phyloP scores from a whole-genome alignment of 768 basidiomycete species.

The Hygrocybe punicea region DNA sequence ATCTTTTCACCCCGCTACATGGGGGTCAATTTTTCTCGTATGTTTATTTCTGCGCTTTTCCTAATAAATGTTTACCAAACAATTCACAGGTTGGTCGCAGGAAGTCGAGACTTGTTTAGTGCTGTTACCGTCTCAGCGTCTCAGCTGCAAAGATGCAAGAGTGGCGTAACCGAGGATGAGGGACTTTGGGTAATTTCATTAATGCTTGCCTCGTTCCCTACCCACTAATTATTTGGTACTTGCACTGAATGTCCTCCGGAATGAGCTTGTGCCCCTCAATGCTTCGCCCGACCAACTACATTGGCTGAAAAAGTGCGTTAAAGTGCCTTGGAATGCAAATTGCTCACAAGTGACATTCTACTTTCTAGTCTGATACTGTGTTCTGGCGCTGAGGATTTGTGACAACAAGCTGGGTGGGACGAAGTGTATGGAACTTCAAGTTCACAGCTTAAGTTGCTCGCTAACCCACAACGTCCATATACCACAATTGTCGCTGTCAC shows the following conservation, averaged over 20 bases:
- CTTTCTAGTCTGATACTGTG: constrained; percentile 84
- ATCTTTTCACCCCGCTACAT: no score
- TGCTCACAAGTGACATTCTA: constrained; percentile 16
- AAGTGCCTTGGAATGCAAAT: no score
- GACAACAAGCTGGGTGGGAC: constrained; percentile 82
- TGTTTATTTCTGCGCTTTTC: no score
- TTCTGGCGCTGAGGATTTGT: constrained; percentile 76
- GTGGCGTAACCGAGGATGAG: constrained; percentile 68
- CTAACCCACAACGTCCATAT: constrained; percentile 73
- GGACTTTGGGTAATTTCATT: constrained; percentile 56
- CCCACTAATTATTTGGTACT: constrained; percentile 22
- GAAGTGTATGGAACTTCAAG: constrained; percentile 78
- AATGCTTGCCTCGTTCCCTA: background rate
- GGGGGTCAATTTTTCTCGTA: no score
- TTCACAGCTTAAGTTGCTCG: constrained; percentile 72
- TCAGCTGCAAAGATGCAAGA: no score
- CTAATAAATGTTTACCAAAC: no score
- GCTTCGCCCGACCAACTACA: constrained; percentile 80
- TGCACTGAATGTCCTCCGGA: constrained; percentile 81
- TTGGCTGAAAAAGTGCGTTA: constrained; percentile 74
- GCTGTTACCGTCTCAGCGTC: no score
- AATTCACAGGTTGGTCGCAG: no score
- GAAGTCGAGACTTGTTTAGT: no score
- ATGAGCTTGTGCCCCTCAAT: constrained; percentile 81
- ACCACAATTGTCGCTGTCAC: background rate